Evolutionary conservation across 148 eudicot species (phyloP), one percentile per base, ranked within the genome.

Genomic region (Heliosperma pusillum): DNA sequence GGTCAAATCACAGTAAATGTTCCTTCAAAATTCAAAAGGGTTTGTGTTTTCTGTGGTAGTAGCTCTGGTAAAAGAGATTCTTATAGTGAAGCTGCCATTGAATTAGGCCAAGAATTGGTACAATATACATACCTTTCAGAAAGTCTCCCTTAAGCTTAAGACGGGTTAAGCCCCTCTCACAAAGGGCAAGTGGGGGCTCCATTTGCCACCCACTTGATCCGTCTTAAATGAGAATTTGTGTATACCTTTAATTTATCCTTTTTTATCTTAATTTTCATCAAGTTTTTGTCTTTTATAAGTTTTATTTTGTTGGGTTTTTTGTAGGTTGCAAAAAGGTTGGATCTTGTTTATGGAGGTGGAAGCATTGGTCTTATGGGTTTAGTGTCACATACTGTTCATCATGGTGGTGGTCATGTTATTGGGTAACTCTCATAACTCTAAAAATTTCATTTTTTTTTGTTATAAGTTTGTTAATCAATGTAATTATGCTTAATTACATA

Each of bases 301-400:
- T 61, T 20, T 10, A 2, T 71, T 33, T 33, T 33, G 36, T 33
- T 33, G 59, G 44, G 58, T 45, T 50, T 2, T 1, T 13, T 72
- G 60, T 53, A 90, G 95, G 89, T 90, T 5, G 76, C 83, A 61
- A 90, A 82, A 64, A 85, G 82, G 21, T 70, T 90, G 79, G 83
- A 80, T 72, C 88, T 90, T 59, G 94, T 90, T 29, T 90, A 90
- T 78, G 94, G 94, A n/a, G 96, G 96, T 26, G 96, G 92, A 3
- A 90, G 96, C 45, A 75, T 87, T 63, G 96, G 96, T 7, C 76
- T 90, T 3, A 90, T 90, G 96, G 96, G 96, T 17, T 77, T 90
- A 74, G 85, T 90, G 20, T 83, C 96, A 66, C 87, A 88, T 50
- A 87, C 81, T 59, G 96, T 90, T 73, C 86, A 88, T 63, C 78